These are phyloP conservation scores for Lithospermum erythrorhizon DNA, from an alignment of 257 asterid species.

Conservation along the genomic window DNA sequence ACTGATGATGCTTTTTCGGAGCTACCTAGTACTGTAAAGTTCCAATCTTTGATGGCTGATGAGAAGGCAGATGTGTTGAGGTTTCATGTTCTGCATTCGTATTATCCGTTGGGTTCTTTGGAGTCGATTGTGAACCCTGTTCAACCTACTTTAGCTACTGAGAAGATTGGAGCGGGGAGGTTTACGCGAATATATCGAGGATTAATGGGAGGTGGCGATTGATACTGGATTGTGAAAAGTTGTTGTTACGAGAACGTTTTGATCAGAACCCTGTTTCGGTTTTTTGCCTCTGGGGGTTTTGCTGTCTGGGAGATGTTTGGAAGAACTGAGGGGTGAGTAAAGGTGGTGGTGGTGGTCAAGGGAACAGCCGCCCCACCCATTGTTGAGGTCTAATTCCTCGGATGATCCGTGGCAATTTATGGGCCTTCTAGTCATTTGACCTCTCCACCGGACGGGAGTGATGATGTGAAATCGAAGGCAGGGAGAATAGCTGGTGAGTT, in stretches of 20 bases:
- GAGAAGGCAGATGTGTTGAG: constrained; percentile 54
- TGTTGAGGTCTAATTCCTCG: constrained; percentile 35
- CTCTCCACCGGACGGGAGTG: constrained; percentile 39
- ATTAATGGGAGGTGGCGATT: constrained; percentile 63
- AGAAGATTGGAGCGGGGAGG: constrained; percentile 64
- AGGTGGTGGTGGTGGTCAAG: constrained; percentile 15
- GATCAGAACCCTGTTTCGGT: constrained; percentile 94
- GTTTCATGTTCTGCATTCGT: constrained; percentile 75
- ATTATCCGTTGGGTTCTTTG: constrained; percentile 70
- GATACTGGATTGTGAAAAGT: constrained; percentile 63
- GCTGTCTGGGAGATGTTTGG: constrained; percentile 65
- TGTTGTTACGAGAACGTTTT: constrained; percentile 63
- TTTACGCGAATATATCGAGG: constrained; percentile 59
- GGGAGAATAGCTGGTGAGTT: constrained; percentile 10
- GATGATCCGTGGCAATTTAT: constrained; percentile 20
- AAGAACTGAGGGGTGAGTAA: constrained; percentile 36
- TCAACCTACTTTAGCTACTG: constrained; percentile 84
- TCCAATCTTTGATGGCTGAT: constrained; percentile 73
- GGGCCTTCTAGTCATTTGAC: constrained; percentile 43
- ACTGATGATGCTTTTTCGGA: constrained; percentile 73
- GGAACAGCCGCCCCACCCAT: constrained; percentile 50
- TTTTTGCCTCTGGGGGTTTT: constrained; percentile 61
- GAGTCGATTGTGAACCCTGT: constrained; percentile 74
- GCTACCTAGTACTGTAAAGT: constrained; percentile 41
- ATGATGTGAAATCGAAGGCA: constrained; percentile 29